Evolutionary conservation across 345 rosid species (phyloP), one percentile per base, ranked within the genome.

Genomic region (Aquilaria malaccensis): DNA sequence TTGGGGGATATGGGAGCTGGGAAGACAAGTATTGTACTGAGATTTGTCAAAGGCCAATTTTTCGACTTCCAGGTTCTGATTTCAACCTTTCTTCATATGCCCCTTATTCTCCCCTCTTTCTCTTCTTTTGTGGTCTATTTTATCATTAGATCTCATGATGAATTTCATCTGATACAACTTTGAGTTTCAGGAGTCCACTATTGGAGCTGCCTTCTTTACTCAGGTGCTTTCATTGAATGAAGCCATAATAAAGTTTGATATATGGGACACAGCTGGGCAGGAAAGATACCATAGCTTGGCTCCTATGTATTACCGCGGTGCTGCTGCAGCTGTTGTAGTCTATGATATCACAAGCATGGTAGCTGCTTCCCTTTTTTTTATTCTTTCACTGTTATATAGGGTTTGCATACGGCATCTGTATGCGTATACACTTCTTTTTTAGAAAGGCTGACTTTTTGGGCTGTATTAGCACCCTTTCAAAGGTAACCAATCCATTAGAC

Each of bases 221-320:
- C 87, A 85, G 77, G 88, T 87, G 69, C 51, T 87, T 69, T 81
- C 89, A 12, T 55, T 87, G 58, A 83, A 80, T 50, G 88, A 85
- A 66, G 84, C 77, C 13, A 81, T 87, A 22, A 59, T 87, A 55
- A 87, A 87, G 68, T 88, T 88, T 72, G 96, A 88, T 60, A 80
- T 85, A 75, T 88, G 96, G 91, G 91, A 88, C 70, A 85, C 89
- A 1, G 91, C 96, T 15, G 96, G 91, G 45, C 96, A 88, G 75
- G 96, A 88, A 67, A 67, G 96, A 45, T 88, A 88, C 70, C 86
- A 85, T 67, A 85, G 96, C 72, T 78, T 88, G 78, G 91, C 96
- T 68, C 96, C 96, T 2, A 85, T 88, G 89, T 88, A 88, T 69
- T 88, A 85, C 53, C 89, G 91, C 0, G 91, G 96, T 43, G 91